phyloP scores from a whole-genome alignment of 2,329 filamentous ascomycete genomes.

The Arthrinium phaeospermum region DNA sequence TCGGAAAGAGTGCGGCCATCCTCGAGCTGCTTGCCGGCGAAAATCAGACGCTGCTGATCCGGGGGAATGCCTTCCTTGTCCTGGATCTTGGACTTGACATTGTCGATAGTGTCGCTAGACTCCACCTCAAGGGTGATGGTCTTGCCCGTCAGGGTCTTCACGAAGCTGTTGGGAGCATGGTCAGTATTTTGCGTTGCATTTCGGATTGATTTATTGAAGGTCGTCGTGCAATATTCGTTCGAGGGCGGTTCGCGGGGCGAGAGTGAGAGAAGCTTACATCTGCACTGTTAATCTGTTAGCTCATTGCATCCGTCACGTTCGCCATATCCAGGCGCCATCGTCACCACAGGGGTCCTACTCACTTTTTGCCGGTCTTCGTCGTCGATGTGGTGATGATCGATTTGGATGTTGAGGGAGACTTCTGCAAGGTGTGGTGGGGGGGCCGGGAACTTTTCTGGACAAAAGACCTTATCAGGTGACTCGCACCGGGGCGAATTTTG shows the following conservation, averaged over 20 bases:
- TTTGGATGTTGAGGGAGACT: conserved; percentile 48
- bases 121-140: conserved; percentile 99
- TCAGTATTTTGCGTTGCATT: conserved; percentile 32
- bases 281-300: conserved; percentile 67
- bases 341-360: conserved; percentile 44
- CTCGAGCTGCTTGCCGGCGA: conserved; percentile 98
- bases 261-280: conserved; percentile 70
- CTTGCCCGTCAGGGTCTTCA: conserved; percentile 99
- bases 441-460: conserved; percentile 13
- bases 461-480: conserved; percentile 18
- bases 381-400: conserved; percentile 40
- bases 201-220: neutral
- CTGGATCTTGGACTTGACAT: conserved; percentile 99
- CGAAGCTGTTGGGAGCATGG: conserved; percentile 72
- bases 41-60: conserved; percentile 98
- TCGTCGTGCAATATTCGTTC: conserved; percentile 39
- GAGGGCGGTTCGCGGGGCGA: conserved; percentile 27
- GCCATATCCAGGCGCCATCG: conserved; percentile 16
- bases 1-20: conserved; percentile 95
- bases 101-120: conserved; percentile 99
- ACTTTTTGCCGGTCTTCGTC: conserved; percentile 65
- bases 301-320: neutral
- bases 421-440: conserved; percentile 23
- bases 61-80: conserved; percentile 99
- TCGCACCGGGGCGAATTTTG: conserved; percentile 9